phyloP scores from a whole-genome alignment of 2,329 filamentous ascomycete species.

The Aspergillus ruber region DNA sequence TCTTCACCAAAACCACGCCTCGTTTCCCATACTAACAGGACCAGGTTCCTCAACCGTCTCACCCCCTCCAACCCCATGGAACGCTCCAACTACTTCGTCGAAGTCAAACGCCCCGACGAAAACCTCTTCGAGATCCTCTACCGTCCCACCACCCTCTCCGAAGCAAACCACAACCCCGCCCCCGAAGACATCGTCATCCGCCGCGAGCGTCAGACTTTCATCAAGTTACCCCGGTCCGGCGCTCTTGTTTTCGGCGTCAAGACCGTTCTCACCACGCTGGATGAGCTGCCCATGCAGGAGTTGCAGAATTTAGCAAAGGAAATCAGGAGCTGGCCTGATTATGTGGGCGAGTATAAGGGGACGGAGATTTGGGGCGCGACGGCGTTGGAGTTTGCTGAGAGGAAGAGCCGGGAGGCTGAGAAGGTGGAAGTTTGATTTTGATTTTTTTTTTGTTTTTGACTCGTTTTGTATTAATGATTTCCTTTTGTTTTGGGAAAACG shows the following conservation, averaged over 20 bases:
- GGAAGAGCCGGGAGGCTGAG: slow-evolving; percentile 11
- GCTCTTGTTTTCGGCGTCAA: slow-evolving; percentile 47
- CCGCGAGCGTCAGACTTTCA: slow-evolving; percentile 47
- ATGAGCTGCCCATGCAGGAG: slow-evolving; percentile 36
- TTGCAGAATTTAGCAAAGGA: slow-evolving; percentile 38
- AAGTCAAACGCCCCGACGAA: slow-evolving; percentile 36
- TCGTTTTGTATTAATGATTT: neutral
- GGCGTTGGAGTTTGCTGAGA: slow-evolving; percentile 32
- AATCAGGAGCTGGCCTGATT: slow-evolving; percentile 41
- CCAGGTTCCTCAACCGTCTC: slow-evolving; percentile 43
- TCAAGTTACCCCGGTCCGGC: slow-evolving; percentile 36
- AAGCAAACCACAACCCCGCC: slow-evolving; percentile 30
- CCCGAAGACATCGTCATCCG: slow-evolving; percentile 42
- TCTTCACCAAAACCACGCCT: neutral
- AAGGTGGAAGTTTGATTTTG: slow-evolving; percentile 7
- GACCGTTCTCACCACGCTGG: slow-evolving; percentile 39
- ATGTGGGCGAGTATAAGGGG: slow-evolving; percentile 42
- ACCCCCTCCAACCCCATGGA: slow-evolving; percentile 42
- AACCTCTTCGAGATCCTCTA: slow-evolving; percentile 40
- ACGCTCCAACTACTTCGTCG: slow-evolving; percentile 46
- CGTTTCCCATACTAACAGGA: slow-evolving; percentile 1
- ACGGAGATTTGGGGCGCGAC: slow-evolving; percentile 37
- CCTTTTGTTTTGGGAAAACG: slow-evolving; percentile 4
- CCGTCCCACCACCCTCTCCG: slow-evolving; percentile 35
- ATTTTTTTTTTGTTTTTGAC: neutral